Base-by-base conservation (phyloP, 169 alveolate genomes). In the Cyclospora cayetanensis region DNA sequence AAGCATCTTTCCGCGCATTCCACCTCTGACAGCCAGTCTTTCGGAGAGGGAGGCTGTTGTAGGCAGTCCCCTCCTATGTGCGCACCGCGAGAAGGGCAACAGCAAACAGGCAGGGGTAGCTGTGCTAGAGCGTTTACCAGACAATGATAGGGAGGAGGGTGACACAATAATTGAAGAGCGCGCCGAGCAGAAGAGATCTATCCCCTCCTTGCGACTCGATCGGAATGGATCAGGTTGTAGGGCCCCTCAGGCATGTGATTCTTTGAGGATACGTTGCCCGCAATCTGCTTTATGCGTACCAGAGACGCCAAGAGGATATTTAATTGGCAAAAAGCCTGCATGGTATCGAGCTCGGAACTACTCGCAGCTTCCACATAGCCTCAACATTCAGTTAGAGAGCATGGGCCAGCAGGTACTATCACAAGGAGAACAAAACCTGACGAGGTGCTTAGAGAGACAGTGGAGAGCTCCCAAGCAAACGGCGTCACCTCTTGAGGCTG, bases 271-370 rank as follows among this genome's bases (percentile, higher is more conserved):
- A 12, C 72, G n/a, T 15, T 31, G 72, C 72, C 15, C n/a, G 72
- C 72, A 60, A n/a, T 60, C 27, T 60, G 72, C 72, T 60, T 60
- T n/a, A n/a, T n/a, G n/a, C 72, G n/a, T 60, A 9, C 72, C 72
- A 60, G 72, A 15, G 60, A 60, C 35, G 35, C 72, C 72, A 9
- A 60, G 72, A 5, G 11, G n/a, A 22, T 31, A 55, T n/a, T n/a
- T n/a, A n/a, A n/a, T n/a, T n/a, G n/a, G 70, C 70, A 55, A 22
- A 31, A 9, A 55, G 70, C 39, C 15, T 25, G 4, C 0, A n/a
- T 12, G 3, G 42, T 18, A 66, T 15, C 60, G 15, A 46, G 60
- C 18, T 0, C 60, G 39, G 15, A 74, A 43, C 7, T 53, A n/a
- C 72, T 20, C 72, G 0, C 35, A 60, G 72, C 27, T 60, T 60